Percentiles rank a stretch among this genome's conserved stretches.
Evolutionary conservation across 805 yeast species (phyloP).

Genomic region (Candida qinlingensis): DNA sequence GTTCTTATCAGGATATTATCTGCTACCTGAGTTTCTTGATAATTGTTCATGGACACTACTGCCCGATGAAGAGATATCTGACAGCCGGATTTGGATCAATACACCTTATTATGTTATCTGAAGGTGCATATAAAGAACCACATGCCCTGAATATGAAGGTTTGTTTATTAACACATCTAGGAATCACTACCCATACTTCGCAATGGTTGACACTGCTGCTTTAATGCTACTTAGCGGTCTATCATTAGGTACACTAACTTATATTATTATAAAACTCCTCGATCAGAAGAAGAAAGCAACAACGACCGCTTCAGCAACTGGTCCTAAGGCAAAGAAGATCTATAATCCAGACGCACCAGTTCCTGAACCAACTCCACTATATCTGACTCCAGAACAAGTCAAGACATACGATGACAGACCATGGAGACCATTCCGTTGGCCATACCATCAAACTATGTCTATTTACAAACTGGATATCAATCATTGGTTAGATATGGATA

Average conservation of each 20-base stretch:
- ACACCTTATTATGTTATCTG: too few species aligned
- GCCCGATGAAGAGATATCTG: background rate
- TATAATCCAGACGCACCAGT: slow-evolving; percentile 4
- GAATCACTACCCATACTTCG: too few species aligned
- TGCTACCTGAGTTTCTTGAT: background rate
- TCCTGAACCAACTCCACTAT: slow-evolving; percentile 46
- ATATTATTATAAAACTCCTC: slow-evolving; percentile 5
- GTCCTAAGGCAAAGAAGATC: slow-evolving; percentile 8
- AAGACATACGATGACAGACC: slow-evolving; percentile 66
- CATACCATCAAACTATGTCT: slow-evolving; percentile 76
- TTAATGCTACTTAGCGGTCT: slow-evolving; percentile 4
- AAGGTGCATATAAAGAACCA: too few species aligned
- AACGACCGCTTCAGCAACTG: background rate
- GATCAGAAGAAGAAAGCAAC: slow-evolving; percentile 5
- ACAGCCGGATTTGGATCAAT: too few species aligned
- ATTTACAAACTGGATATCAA: slow-evolving; percentile 65
- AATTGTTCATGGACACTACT: background rate
- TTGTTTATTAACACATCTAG: too few species aligned
- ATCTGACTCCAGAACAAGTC: slow-evolving; percentile 64
- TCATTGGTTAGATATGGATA: slow-evolving; percentile 80
- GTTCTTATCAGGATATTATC: background rate
- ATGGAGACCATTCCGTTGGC: slow-evolving; percentile 79
- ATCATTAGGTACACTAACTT: slow-evolving; percentile 1
- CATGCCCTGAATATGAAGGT: too few species aligned
- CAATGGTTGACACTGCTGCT: slow-evolving; percentile 1